These are phyloP conservation scores for Annulohypoxylon moriforme DNA, from an alignment of 495 filamentous ascomycete species.

Conservation along the genomic window DNA sequence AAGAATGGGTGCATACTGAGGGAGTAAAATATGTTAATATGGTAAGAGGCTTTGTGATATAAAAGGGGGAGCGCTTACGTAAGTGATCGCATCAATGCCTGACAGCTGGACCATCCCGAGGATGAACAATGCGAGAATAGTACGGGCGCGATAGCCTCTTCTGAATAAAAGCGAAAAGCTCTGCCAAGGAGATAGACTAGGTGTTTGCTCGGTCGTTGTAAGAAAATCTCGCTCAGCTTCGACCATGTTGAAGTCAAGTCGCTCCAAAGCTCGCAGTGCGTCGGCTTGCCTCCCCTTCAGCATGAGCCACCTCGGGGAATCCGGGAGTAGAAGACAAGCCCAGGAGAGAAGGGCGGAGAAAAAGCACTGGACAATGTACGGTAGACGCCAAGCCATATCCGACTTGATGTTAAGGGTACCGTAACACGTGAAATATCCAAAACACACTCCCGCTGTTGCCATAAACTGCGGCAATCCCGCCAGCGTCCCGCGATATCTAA, in stretches of 20 bases:
- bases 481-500: slow-evolving; percentile 61
- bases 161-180: slow-evolving; percentile 51
- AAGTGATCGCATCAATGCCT: slow-evolving; percentile 64
- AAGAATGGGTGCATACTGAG: slow-evolving; percentile 64
- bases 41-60: not conserved
- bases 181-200: slow-evolving; percentile 51
- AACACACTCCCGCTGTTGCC: slow-evolving; percentile 61
- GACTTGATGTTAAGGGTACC: slow-evolving; percentile 62
- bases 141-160: slow-evolving; percentile 53
- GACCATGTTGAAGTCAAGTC: slow-evolving; percentile 57
- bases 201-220: slow-evolving; percentile 39
- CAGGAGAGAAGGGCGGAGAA: slow-evolving; percentile 56
- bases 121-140: slow-evolving; percentile 60
- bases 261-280: slow-evolving; percentile 53
- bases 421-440: slow-evolving; percentile 73
- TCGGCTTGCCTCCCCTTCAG: slow-evolving; percentile 49
- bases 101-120: slow-evolving; percentile 62
- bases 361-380: slow-evolving; percentile 60
- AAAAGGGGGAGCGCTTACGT: slow-evolving; percentile 51
- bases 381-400: slow-evolving; percentile 68
- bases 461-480: slow-evolving; percentile 67
- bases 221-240: slow-evolving; percentile 64
- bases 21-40: slow-evolving; percentile 34
- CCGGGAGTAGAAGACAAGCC: slow-evolving; percentile 53
- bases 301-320: slow-evolving; percentile 58